Base-by-base conservation (phyloP, 2,329 filamentous ascomycete species). In the Chaetomium sp. region DNA sequence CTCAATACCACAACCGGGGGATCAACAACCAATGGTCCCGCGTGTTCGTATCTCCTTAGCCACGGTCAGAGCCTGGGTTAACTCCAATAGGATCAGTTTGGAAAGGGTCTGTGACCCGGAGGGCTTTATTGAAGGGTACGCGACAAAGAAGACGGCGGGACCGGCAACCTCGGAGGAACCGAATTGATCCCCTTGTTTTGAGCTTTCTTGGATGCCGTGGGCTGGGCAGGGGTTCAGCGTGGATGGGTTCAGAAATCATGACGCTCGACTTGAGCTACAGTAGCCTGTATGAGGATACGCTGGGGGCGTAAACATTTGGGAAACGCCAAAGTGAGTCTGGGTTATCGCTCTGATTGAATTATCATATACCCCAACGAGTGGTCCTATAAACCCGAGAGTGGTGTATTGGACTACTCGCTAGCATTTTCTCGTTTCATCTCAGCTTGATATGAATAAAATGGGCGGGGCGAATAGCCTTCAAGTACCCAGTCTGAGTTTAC, bases 101-200 rank as follows among this genome's bases (percentile, higher is more conserved):
- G 79, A 81, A 52, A 79, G 79, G 64, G 79, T 85, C 1, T 88
- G 94, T 52, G 86, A 89, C 69, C 80, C 85, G 5, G 79, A 84
- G 1, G 90, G 88, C 1, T 96, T 96, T 62, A 71, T 86, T 6
- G 82, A 86, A 59, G 79, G 82, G 52, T 88, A 87, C 69, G 82
- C 81, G 10, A 71, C 79, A 49, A 79, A 75, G n/a, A 71, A 78
- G 50, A 78, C 74, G 54, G 67, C 58, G 9, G 66, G 62, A 5
- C 69, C 70, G 11, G 19, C 19, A 27, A 27, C 19, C 19, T 71
- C 69, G 9, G 73, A 74, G 32, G 65, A 61, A 70, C 10, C 14
- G 27, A 38, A 33, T 27, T 58, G 40, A 58, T 40, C 38, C 3
- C 19, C 2, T 9, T 43, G 7, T 34, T 36, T 41, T 40, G 4